Conservation (phyloP, 495 filamentous ascomycete species). For the Xylaria cubensis region DNA sequence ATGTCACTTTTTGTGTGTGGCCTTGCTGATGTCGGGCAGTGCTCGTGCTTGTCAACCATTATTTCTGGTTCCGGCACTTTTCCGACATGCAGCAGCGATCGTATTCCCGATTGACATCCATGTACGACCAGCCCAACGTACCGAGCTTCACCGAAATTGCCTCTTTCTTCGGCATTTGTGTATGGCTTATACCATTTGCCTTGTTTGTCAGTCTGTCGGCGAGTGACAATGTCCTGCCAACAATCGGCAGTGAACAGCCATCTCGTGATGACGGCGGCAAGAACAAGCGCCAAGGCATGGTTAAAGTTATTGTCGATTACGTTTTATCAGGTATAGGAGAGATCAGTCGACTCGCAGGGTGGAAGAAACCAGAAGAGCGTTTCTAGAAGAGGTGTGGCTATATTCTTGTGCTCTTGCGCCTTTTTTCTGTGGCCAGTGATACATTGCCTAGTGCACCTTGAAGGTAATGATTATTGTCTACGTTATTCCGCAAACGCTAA, state of each 20-base stretch:
- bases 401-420: background rate
- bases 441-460: background rate
- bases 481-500: background rate
- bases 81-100: constrained; percentile 63
- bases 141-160: constrained; percentile 95
- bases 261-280: constrained; percentile 51
- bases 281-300: constrained; percentile 80
- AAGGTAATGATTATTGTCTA: background rate
- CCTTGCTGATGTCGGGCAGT: constrained; percentile 49
- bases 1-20: background rate
- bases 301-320: constrained; percentile 85
- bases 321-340: constrained; percentile 75
- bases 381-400: constrained; percentile 29
- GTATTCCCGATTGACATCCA: constrained; percentile 55
- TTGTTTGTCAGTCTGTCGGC: constrained; percentile 93
- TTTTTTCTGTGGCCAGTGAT: background rate
- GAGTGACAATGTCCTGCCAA: constrained; percentile 92
- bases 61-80: constrained; percentile 95
- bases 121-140: constrained; percentile 66
- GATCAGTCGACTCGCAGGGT: constrained; percentile 73
- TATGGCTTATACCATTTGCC: constrained; percentile 96
- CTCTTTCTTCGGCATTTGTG: constrained; percentile 93
- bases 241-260: constrained; percentile 65
- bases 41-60: constrained; percentile 91
- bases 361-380: constrained; percentile 52